A percentile compares a stretch with the other conserved stretches of the same genome.
phyloP scores from a whole-genome alignment of 1,284 basidiomycete species.

The Ganoderma leucocontextum region DNA sequence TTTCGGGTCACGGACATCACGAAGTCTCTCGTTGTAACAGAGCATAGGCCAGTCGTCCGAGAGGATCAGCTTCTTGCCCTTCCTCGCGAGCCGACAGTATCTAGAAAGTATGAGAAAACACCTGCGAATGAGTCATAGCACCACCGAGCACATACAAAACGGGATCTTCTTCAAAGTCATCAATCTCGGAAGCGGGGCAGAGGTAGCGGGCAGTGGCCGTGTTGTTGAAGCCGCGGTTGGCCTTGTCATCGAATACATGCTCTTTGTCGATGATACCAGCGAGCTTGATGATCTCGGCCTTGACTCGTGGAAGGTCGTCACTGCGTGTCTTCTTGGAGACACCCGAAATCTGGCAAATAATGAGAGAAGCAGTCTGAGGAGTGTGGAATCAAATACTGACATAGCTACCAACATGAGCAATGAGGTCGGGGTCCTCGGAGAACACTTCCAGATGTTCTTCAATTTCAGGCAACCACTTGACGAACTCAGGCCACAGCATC shows the following conservation, averaged over 20 bases:
- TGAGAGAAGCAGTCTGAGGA: too few relatives aligned
- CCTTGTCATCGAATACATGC: not conserved
- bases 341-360: not conserved
- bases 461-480: not conserved
- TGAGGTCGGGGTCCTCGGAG: not conserved
- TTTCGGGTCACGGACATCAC: not conserved
- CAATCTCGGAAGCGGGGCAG: not conserved
- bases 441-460: not conserved
- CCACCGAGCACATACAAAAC: not conserved
- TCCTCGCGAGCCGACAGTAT: not conserved
- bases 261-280: not conserved
- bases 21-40: not conserved
- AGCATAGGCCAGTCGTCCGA: not conserved
- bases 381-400: not conserved
- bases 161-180: not conserved
- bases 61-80: not conserved
- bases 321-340: not conserved
- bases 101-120: not conserved
- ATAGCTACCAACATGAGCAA: not conserved
- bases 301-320: not conserved
- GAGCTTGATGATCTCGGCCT: not conserved
- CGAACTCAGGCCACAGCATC: not conserved
- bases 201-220: not conserved
- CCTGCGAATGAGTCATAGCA: not conserved
- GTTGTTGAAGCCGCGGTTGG: not conserved